These are phyloP conservation scores for Kazachstania africana DNA, from an alignment of 805 yeast species.

Conservation along the genomic window DNA sequence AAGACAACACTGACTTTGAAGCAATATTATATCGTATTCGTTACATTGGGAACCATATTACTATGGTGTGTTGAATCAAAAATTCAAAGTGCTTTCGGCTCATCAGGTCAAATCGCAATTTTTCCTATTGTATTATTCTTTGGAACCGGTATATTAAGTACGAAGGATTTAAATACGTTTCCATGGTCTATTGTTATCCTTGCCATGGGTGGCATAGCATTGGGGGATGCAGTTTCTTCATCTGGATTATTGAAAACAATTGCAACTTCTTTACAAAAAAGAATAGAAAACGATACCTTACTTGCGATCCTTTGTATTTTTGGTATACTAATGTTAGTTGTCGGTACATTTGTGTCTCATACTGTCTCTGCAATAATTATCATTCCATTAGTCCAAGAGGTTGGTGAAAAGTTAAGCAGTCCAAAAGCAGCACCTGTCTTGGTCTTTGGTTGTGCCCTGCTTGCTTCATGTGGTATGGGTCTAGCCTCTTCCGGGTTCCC, in stretches of 20 bases:
- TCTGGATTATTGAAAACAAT: conserved; percentile 77
- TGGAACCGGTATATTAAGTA: conserved; percentile 74
- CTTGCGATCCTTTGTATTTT: conserved; percentile 69
- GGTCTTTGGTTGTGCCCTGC: conserved; percentile 38
- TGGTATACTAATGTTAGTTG: conserved; percentile 69
- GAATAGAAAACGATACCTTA: conserved; percentile 49
- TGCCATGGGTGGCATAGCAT: conserved; percentile 95
- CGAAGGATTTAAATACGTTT: conserved; percentile 85
- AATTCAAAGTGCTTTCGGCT: conserved; percentile 66
- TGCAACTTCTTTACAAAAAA: conserved; percentile 54
- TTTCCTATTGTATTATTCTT: conserved; percentile 78
- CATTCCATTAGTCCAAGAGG: conserved; percentile 79
- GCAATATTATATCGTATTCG: conserved; percentile 64
- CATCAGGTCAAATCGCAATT: conserved; percentile 84
- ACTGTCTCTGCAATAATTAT: conserved; percentile 93
- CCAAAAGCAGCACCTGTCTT: conserved; percentile 54
- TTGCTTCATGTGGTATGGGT: conserved; percentile 94
- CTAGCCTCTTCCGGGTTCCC: conserved; percentile 96
- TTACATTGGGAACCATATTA: conserved; percentile 60
- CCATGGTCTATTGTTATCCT: conserved; percentile 92
- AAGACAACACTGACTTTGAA: conserved; percentile 53
- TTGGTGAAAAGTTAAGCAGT: conserved; percentile 57
- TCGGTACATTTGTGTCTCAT: conserved; percentile 93
- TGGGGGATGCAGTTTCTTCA: conserved; percentile 88
- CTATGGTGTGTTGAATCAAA: conserved; percentile 84